phyloP scores from a whole-genome alignment of 345 rosid species.

The Melaleuca alternifolia region DNA sequence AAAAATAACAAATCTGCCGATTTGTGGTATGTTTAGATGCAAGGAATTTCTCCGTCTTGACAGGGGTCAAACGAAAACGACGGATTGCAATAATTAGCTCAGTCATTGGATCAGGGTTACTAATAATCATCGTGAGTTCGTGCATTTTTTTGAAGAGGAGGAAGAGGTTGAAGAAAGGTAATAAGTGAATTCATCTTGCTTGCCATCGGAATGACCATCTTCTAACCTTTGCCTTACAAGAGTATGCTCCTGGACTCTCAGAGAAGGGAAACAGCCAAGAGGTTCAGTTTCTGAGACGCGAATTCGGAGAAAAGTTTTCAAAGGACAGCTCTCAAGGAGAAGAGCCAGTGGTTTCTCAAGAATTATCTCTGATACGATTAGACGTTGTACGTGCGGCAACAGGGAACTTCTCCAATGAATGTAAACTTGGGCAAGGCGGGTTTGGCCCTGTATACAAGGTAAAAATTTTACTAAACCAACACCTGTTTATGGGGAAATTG shows the following conservation, averaged over 20 bases:
- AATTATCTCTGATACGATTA: constrained; percentile 10
- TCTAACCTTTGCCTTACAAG: neutral
- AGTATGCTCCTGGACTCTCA: neutral
- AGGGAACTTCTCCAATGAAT: constrained; percentile 5
- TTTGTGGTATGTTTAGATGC: neutral
- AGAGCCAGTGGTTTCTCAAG: neutral
- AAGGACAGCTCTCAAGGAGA: neutral
- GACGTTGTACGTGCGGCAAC: constrained; percentile 8
- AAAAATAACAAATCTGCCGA: no score
- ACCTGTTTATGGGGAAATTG: neutral
- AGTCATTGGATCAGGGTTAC: neutral
- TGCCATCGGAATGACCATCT: neutral
- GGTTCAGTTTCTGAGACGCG: neutral
- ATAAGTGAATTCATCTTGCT: neutral
- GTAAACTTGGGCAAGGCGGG: constrained; percentile 41
- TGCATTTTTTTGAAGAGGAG: neutral
- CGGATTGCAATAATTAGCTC: neutral
- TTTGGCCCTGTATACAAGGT: constrained; percentile 31
- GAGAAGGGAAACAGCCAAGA: constrained; percentile 1
- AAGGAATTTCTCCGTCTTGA: neutral
- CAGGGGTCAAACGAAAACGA: neutral
- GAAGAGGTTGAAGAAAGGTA: neutral
- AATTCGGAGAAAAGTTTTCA: neutral
- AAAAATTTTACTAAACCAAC: neutral
- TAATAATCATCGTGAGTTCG: neutral